Evolutionary conservation across 148 eudicot genomes (phyloP).

Genomic region (Vaccinium macrocarpon): DNA sequence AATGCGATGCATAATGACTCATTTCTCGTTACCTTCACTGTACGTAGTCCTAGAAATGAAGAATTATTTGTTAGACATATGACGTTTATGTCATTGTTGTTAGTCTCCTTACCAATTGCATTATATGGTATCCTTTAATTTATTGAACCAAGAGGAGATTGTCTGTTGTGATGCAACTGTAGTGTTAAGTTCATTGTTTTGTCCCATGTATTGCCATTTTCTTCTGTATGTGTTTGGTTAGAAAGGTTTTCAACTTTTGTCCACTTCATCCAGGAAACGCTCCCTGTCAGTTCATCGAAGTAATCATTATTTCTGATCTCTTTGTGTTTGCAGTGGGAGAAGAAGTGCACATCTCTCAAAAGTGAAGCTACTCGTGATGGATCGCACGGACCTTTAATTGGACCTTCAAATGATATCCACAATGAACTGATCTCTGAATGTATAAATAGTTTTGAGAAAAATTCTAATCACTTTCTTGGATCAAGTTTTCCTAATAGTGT

Average conservation of each 20-base stretch:
- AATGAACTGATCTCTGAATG: slow-evolving; percentile 51
- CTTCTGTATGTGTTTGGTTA: too few relatives aligned
- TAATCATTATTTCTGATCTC: slow-evolving; percentile 11
- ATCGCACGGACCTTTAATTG: slow-evolving; percentile 34
- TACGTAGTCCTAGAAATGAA: neutral
- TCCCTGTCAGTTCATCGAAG: neutral
- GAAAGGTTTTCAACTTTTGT: neutral
- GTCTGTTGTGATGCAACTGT: neutral
- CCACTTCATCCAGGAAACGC: neutral
- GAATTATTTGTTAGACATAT: neutral
- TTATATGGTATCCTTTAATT: neutral
- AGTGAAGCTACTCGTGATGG: slow-evolving; percentile 42
- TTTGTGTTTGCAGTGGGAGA: slow-evolving; percentile 77
- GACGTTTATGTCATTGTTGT: neutral
- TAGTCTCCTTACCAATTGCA: neutral
- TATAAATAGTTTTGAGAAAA: slow-evolving; percentile 49
- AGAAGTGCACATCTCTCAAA: slow-evolving; percentile 54
- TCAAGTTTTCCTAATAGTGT: slow-evolving; percentile 58
- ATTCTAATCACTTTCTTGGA: slow-evolving; percentile 42
- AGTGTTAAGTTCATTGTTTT: too few relatives aligned
- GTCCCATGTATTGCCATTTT: too few relatives aligned
- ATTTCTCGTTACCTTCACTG: neutral
- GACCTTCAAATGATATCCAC: slow-evolving; percentile 80
- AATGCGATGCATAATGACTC: neutral
- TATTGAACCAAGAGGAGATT: neutral